Base-by-base conservation (phyloP, 2,329 filamentous ascomycete genomes). In the Ambrosiella beaveri region DNA sequence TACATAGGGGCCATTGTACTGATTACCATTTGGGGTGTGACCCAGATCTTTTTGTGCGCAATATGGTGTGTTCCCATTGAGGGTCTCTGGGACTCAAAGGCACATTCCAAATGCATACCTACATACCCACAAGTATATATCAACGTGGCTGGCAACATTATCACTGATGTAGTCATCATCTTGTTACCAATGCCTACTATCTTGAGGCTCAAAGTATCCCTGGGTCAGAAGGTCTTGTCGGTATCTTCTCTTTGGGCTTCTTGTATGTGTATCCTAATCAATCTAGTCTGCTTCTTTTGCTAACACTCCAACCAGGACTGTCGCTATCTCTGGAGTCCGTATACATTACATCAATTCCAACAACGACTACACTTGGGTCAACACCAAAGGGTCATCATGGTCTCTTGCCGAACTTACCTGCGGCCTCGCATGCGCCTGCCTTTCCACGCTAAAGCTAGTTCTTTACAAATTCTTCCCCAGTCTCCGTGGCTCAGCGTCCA, bases 161-260 rank as follows among this genome's bases (percentile, higher is more conserved):
- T 62, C n/a, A 66, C 64, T 7, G 65, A 67, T 41, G 12, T 67
- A 7, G 62, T 64, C 17, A 62, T 67, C 13, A 62, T 66, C 8
- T 27, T 64, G 1, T 56, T 67, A 2, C 65, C 66, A 1, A 53
- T 67, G 44, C 65, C 65, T 2, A 63, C 64, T 2, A 62, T 67
- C 38, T 60, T 62, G 54, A 56, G 61, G 2, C 62, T 67, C 39
- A 64, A 63, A 36, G 59, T 67, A 11, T 59, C 63, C 0, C 49
- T 15, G 15, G 54, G 54, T 17, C 65, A 67, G 38, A 65, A 65
- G 55, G 15, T 62, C 1, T 51, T 2, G 47, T 66, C 8, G 62
- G 62, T 7, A 64, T 67, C 17, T 67, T 67, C 54, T 63, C 62
- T 17, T 63, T 66, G 13, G 65, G 65, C 2, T 65, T 66, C 54